Evolutionary conservation across 192 early-diverging fungal species (phyloP).

Genomic region (Phlyctochytrium bullatum): DNA sequence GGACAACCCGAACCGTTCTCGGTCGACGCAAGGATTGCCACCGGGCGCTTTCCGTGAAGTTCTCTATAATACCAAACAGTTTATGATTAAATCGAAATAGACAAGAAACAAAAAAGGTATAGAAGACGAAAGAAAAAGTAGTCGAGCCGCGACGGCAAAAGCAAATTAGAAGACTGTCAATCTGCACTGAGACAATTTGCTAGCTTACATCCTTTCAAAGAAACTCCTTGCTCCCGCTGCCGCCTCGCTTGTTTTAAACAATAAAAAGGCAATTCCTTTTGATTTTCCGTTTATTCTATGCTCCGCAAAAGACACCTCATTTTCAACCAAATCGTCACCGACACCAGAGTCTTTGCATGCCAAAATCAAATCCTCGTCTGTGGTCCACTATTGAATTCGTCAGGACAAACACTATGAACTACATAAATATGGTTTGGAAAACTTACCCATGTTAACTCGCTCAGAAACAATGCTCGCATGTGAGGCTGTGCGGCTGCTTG

Average conservation of each 20-base stretch:
- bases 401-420: not conserved
- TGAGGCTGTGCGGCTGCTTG: not conserved
- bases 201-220: constrained; percentile 37
- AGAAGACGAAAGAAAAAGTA: too few species aligned
- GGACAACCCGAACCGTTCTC: not conserved
- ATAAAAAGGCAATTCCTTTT: constrained; percentile 32
- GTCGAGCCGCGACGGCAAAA: too few species aligned
- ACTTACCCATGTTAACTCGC: constrained; percentile 34
- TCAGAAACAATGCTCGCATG: constrained; percentile 18
- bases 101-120: too few species aligned
- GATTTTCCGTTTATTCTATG: constrained; percentile 40
- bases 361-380: constrained; percentile 28
- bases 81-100: too few species aligned
- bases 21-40: not conserved
- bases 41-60: not conserved
- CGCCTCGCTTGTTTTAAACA: constrained; percentile 24
- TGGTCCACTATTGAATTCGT: constrained; percentile 24
- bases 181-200: not conserved
- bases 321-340: constrained; percentile 12
- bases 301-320: constrained; percentile 32
- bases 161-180: not conserved
- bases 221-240: constrained; percentile 25
- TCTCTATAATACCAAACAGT: too few species aligned
- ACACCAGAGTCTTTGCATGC: constrained; percentile 26
- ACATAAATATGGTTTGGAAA: not conserved